phyloP scores from a whole-genome alignment of 495 filamentous ascomycete genomes.

The Hypoxylon trugodes region DNA sequence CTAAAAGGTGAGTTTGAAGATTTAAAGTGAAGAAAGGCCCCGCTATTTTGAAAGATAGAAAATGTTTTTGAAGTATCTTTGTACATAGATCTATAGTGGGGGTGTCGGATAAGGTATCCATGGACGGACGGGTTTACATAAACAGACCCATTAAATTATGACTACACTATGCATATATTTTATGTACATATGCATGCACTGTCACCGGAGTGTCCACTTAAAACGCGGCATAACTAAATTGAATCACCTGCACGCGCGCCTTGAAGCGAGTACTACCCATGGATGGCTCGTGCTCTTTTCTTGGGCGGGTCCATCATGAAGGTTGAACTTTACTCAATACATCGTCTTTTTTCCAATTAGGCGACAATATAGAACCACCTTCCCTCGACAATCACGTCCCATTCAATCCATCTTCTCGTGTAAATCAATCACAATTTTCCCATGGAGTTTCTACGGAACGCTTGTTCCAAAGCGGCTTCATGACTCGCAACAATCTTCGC shows the following conservation, averaged over 20 bases:
- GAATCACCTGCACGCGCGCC: slow-evolving; percentile 34
- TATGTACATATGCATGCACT: too few species aligned
- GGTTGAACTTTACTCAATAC: slow-evolving; percentile 7
- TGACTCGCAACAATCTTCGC: slow-evolving; percentile 72
- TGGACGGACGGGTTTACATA: too few species aligned
- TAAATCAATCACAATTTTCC: slow-evolving; percentile 43
- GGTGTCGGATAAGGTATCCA: too few species aligned
- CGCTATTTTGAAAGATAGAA: too few species aligned
- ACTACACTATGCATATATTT: too few species aligned
- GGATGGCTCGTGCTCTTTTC: slow-evolving; percentile 32
- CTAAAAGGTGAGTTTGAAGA: too few species aligned
- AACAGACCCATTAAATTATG: too few species aligned
- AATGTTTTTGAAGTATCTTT: too few species aligned
- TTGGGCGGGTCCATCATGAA: slow-evolving; percentile 20
- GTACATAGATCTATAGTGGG: too few species aligned
- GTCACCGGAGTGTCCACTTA: too few species aligned
- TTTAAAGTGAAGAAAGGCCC: too few species aligned
- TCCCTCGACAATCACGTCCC: not conserved
- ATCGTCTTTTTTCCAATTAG: not conserved
- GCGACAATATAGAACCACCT: slow-evolving; percentile 13
- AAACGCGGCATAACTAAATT: slow-evolving; percentile 12
- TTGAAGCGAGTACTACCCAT: too few species aligned
- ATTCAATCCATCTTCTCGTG: slow-evolving; percentile 14
- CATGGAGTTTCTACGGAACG: slow-evolving; percentile 45
- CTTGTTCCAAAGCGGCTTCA: slow-evolving; percentile 52